Percentiles rank a stretch among this genome's conserved stretches.
phyloP scores from a whole-genome alignment of 2,329 filamentous ascomycete species.

The Madurella mycetomatis region DNA sequence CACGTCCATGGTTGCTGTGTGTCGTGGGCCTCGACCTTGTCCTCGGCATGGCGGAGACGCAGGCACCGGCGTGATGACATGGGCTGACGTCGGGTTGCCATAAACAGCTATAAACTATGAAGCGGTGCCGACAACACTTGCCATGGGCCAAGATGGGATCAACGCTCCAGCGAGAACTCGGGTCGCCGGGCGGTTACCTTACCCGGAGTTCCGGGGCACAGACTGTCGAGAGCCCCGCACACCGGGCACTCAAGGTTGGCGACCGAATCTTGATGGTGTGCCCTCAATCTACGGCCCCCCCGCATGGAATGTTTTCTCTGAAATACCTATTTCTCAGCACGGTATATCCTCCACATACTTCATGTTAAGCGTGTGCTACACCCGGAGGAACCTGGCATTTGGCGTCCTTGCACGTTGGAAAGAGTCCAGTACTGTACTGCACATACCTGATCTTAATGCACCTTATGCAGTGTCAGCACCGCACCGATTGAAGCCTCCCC shows the following conservation, averaged over 20 bases:
- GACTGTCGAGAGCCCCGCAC: not conserved
- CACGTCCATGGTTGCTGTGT: not conserved
- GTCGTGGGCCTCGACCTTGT: not conserved
- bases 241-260: not conserved
- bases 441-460: too few species aligned
- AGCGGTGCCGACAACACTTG: not conserved
- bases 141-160: not conserved
- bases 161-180: not conserved
- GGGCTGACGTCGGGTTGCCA: not conserved
- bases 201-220: not conserved
- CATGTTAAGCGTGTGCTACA: too few species aligned
- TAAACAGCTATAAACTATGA: not conserved
- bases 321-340: too few species aligned
- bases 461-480: not conserved
- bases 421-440: too few species aligned
- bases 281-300: too few species aligned
- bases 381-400: too few species aligned
- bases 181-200: not conserved
- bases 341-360: too few species aligned
- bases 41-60: not conserved
- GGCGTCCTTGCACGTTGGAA: too few species aligned
- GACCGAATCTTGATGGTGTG: too few species aligned
- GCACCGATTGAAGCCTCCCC: not conserved
- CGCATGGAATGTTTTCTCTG: too few species aligned
- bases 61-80: not conserved